A percentile compares a stretch with the other conserved stretches of the same genome.
phyloP scores from a whole-genome alignment of 257 asterid genomes.

The Plantago major region DNA sequence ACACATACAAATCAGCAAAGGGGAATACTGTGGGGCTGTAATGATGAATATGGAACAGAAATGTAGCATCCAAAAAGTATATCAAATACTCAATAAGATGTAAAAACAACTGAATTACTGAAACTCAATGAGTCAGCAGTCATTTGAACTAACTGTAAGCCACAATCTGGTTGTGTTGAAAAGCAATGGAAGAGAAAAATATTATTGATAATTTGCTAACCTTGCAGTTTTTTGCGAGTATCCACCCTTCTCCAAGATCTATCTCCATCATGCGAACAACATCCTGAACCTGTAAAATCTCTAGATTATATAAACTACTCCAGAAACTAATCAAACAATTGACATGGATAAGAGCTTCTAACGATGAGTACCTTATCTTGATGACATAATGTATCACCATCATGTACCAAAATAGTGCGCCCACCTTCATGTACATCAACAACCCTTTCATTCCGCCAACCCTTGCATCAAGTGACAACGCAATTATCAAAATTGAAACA shows the following conservation, averaged over 20 bases:
- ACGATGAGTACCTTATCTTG: constrained; percentile 49
- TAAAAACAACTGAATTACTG: too few relatives aligned
- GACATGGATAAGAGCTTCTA: background rate
- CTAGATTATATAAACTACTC: constrained; percentile 7
- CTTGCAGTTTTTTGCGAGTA: constrained; percentile 55
- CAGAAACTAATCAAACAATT: constrained; percentile 4
- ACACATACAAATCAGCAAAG: too few relatives aligned
- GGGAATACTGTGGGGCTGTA: too few relatives aligned
- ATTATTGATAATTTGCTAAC: constrained; percentile 20
- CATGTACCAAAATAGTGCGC: constrained; percentile 61
- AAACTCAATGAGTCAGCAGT: too few relatives aligned
- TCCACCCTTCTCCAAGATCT: constrained; percentile 92
- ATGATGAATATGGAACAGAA: background rate
- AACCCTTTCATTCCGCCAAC: constrained; percentile 65
- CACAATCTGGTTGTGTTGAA: background rate
- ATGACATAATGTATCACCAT: constrained; percentile 57
- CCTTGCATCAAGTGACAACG: constrained; percentile 36
- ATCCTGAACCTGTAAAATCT: constrained; percentile 48
- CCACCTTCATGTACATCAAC: constrained; percentile 37
- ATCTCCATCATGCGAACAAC: constrained; percentile 70
- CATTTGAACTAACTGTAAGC: background rate
- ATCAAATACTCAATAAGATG: background rate
- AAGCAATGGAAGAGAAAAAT: background rate
- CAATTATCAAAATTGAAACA: background rate
- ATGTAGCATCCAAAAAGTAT: background rate